phyloP scores from a whole-genome alignment of 441 rosid genomes.

The Brassica balearica region DNA sequence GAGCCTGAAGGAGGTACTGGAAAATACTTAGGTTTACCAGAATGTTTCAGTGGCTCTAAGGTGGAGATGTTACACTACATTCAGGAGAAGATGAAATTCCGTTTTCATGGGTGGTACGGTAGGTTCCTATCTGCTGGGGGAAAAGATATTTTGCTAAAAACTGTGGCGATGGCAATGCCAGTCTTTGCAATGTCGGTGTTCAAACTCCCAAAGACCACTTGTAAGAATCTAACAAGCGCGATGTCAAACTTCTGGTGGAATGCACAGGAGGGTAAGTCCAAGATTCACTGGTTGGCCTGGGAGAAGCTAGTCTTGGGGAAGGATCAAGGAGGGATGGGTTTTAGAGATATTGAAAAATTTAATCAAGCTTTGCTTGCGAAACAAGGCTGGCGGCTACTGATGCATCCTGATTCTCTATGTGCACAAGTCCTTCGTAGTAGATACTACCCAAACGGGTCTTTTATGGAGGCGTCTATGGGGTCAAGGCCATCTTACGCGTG shows the following conservation, averaged over 20 bases:
- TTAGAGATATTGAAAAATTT: background rate
- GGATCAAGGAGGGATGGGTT: background rate
- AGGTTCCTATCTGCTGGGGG: background rate
- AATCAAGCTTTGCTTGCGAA: background rate
- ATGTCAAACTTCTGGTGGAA: background rate
- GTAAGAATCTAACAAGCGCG: background rate
- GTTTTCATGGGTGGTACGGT: background rate
- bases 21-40: background rate
- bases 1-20: background rate
- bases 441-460: background rate
- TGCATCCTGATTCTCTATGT: background rate
- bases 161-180: background rate
- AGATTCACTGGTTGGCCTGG: background rate
- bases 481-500: background rate
- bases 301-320: background rate
- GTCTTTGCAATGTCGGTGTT: background rate
- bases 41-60: background rate
- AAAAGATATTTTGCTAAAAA: background rate
- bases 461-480: background rate
- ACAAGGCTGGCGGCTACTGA: background rate
- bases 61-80: background rate
- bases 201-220: background rate
- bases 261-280: background rate
- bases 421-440: background rate
- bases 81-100: background rate